Conservation (phyloP, 345 rosid species). For the Luvunga scandens region DNA sequence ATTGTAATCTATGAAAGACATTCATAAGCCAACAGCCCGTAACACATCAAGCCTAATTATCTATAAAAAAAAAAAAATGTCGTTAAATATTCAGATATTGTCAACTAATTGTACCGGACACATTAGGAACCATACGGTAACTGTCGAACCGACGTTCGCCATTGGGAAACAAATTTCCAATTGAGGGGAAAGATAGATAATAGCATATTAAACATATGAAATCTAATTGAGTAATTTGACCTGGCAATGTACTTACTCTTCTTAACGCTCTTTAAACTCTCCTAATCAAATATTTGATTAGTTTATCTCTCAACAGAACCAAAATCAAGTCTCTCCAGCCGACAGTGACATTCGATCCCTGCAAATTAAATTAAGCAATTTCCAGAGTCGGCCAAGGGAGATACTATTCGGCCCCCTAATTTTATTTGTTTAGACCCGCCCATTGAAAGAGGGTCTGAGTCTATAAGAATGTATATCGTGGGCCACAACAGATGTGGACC, state of each 20-base stretch:
- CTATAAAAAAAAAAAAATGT: neutral
- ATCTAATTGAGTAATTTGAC: neutral
- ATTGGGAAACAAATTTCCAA: neutral
- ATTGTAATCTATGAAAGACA: neutral
- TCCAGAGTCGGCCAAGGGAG: accelerated
- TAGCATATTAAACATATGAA: neutral
- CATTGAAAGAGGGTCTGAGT: no score
- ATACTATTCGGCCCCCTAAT: no score
- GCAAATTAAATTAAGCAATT: neutral
- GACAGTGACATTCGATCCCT: neutral
- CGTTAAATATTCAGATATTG: neutral
- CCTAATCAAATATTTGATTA: neutral
- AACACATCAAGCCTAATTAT: neutral
- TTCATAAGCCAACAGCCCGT: neutral
- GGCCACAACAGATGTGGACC: neutral
- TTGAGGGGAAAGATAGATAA: neutral
- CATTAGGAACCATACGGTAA: neutral
- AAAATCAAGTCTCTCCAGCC: accelerated
- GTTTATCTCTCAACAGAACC: no score
- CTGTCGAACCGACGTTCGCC: neutral
- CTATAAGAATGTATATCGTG: no score
- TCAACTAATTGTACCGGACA: no score
- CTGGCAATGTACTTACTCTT: neutral
- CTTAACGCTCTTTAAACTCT: neutral
- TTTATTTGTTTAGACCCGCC: no score